Evolutionary conservation across 148 eudicot genomes (phyloP), one percentile per base, ranked within the genome.

Genomic region (Spergularia marina): DNA sequence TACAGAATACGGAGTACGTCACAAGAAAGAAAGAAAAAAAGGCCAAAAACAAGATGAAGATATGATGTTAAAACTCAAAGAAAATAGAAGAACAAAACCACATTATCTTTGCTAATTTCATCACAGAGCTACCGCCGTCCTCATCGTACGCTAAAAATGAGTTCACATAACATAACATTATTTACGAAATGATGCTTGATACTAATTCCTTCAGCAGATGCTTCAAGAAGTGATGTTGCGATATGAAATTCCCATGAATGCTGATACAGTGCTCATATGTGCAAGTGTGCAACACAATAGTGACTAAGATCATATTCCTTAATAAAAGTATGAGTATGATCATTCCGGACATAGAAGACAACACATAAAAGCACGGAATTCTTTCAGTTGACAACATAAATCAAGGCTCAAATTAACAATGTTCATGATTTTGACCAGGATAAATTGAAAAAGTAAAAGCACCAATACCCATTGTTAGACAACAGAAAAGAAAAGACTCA

Each of bases 401-500:
- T 49, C 11, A 49, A 14, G 20, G 36, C 34, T 20, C 8, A 67
- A 44, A n/a, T 54, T 47, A 67, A 25, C 34, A 16, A 74, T 4
- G 5, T 55, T 54, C 39, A 30, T 15, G 13, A 21, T 16, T 49
- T 14, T 18, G n/a, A 12, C 18, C 55, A 62, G 53, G 47, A 15
- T 20, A 69, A 15, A 59, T 49, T 12, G 10, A 20, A 77, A 54
- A 21, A 47, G 64, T 60, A 72, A 25, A n/a, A 75, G 12, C n/a
- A 47, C 4, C 15, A 51, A 40, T 6, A 56, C 18, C 16, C 51
- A 56, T 47, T 21, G 58, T 55, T 23, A 51, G 55, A 59, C 64
- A 51, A 68, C 30, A 71, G 15, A 30, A 65, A 70, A 81, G 65
- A 73, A 76, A 68, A 71, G 81, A 86, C 97, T 87, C 85, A 95